phyloP scores from a whole-genome alignment of 2,329 filamentous ascomycete species.

The Calonectria crousiana region DNA sequence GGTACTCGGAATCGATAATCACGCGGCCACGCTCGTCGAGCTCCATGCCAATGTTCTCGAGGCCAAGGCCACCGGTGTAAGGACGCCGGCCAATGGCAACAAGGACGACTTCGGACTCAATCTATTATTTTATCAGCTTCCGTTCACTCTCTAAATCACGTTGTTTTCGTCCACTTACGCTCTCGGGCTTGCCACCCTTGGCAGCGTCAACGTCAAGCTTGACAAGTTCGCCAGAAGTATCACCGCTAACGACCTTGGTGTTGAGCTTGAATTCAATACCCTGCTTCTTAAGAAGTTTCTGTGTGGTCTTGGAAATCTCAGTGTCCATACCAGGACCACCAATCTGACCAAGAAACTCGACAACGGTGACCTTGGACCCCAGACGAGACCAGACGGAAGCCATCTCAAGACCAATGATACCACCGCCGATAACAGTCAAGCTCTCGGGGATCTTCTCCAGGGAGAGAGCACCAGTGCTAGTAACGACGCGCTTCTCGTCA shows the following conservation, averaged over 20 bases:
- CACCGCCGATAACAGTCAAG: slow-evolving; percentile 97
- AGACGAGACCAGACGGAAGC: slow-evolving; percentile 96
- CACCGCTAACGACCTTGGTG: slow-evolving; percentile 93
- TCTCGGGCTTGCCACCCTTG: slow-evolving; percentile 96
- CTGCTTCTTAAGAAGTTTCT: slow-evolving; percentile 96
- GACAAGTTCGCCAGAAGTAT: slow-evolving; percentile 81
- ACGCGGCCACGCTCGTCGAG: slow-evolving; percentile 93
- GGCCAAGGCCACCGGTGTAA: slow-evolving; percentile 90
- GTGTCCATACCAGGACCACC: slow-evolving; percentile 97
- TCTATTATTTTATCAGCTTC: slow-evolving; percentile 60
- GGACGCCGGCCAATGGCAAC: slow-evolving; percentile 96
- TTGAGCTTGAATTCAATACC: slow-evolving; percentile 98
- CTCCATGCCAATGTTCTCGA: slow-evolving; percentile 94
- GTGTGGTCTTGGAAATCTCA: slow-evolving; percentile 90
- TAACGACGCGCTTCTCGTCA: slow-evolving; percentile 97
- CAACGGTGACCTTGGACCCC: slow-evolving; percentile 93
- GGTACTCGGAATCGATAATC: slow-evolving; percentile 98
- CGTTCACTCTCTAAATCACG: not conserved
- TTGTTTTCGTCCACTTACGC: slow-evolving; percentile 66
- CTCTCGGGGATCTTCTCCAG: slow-evolving; percentile 93
- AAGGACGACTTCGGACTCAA: slow-evolving; percentile 95
- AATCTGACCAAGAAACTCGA: slow-evolving; percentile 96
- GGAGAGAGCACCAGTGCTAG: slow-evolving; percentile 93
- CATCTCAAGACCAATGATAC: slow-evolving; percentile 99
- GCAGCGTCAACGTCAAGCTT: slow-evolving; percentile 90